Conservation (phyloP, 139 green algal genomes). For the Monoraphidium neglectum region DNA sequence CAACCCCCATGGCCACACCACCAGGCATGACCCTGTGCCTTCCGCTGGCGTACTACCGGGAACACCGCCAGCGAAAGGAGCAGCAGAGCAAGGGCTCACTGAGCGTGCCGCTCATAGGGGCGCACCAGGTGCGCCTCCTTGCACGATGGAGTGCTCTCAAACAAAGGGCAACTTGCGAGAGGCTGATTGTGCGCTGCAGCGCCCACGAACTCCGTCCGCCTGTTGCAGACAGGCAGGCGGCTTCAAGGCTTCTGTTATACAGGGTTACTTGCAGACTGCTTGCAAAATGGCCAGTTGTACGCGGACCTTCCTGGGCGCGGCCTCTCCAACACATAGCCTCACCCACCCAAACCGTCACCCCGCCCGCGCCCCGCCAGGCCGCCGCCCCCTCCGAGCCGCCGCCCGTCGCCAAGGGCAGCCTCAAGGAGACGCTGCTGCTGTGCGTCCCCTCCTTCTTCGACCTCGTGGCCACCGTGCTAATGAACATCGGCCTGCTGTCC, state of each 20-base stretch:
- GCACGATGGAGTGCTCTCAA: too few species aligned
- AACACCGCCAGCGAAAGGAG: slow-evolving; percentile 40
- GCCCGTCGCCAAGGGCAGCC: slow-evolving; percentile 20
- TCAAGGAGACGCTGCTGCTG: slow-evolving; percentile 56
- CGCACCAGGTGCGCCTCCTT: not conserved
- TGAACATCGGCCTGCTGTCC: slow-evolving; percentile 75
- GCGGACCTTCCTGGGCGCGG: not conserved
- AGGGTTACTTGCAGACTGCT: too few species aligned
- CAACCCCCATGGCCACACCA: not conserved
- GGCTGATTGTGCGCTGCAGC: too few species aligned
- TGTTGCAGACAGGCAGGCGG: too few species aligned
- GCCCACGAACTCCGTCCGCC: too few species aligned
- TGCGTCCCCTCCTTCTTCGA: slow-evolving; percentile 67
- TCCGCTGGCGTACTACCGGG: slow-evolving; percentile 54
- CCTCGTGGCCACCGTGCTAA: slow-evolving; percentile 66
- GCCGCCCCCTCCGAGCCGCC: not conserved
- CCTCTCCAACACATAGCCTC: not conserved
- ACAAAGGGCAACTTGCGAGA: too few species aligned
- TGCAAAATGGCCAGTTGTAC: too few species aligned
- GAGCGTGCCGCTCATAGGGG: slow-evolving; percentile 41
- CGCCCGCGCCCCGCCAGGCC: not conserved
- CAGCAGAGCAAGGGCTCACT: not conserved
- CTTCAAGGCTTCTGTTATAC: too few species aligned
- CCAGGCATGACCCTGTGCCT: slow-evolving; percentile 70
- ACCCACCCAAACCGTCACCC: not conserved